These are phyloP conservation scores for Cyberlindnera lachancei DNA, from an alignment of 805 yeast genomes.

Conservation along the genomic window DNA sequence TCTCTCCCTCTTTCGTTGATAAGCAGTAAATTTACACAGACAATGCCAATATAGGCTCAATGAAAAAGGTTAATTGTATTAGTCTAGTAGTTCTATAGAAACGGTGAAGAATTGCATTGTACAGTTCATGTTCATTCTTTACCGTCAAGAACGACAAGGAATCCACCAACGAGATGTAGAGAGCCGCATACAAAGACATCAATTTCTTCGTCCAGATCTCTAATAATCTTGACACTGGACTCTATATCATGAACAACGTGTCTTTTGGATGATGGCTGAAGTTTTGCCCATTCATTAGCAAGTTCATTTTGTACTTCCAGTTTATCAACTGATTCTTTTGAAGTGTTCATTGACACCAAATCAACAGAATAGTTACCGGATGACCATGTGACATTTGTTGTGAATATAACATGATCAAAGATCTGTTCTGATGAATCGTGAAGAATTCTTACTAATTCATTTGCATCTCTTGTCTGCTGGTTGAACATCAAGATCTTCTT, in stretches of 20 bases:
- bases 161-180: constrained; percentile 89
- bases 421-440: constrained; percentile 32
- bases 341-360: constrained; percentile 77
- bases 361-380: constrained; percentile 75
- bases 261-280: constrained; percentile 37
- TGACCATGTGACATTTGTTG: constrained; percentile 90
- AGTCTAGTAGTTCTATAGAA: no score
- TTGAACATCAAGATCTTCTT: constrained; percentile 65
- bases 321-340: constrained; percentile 71
- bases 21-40: no score
- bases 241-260: constrained; percentile 71
- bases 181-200: constrained; percentile 94
- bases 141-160: constrained; percentile 71
- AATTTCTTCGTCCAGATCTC: constrained; percentile 25
- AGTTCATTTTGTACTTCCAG: constrained; percentile 72
- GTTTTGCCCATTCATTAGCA: constrained; percentile 57
- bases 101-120: no score
- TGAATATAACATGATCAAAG: constrained; percentile 76
- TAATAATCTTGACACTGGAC: constrained; percentile 51
- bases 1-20: no score
- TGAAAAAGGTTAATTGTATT: no score
- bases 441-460: constrained; percentile 49
- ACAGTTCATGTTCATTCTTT: constrained; percentile 1
- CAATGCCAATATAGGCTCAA: no score
- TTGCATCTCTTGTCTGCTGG: constrained; percentile 89